These are phyloP conservation scores for Marasmius sp. DNA, from an alignment of 1,284 basidiomycete genomes.

Conservation along the genomic window DNA sequence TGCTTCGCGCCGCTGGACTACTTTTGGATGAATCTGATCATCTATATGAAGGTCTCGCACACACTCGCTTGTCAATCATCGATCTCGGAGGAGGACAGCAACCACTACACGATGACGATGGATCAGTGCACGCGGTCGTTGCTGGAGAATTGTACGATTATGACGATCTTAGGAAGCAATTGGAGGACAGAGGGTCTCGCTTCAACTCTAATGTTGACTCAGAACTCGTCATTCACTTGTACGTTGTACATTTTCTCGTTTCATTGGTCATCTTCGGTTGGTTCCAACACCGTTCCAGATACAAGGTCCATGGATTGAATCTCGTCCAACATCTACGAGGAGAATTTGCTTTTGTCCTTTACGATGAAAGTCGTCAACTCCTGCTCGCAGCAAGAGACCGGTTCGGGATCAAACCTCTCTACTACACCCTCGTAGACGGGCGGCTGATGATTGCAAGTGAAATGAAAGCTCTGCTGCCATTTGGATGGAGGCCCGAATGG, in stretches of 20 bases:
- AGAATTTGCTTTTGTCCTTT: constrained; percentile 23
- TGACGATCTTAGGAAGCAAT: constrained; percentile 16
- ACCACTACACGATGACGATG: constrained; percentile 18
- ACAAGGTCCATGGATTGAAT: constrained; percentile 13
- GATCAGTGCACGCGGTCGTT: constrained; percentile 18
- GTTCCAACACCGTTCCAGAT: constrained; percentile 4
- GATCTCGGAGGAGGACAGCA: constrained; percentile 22
- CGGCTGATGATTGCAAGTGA: constrained; percentile 20
- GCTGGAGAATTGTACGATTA: constrained; percentile 24
- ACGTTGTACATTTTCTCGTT: neutral
- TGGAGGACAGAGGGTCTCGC: constrained; percentile 13
- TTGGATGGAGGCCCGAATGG: constrained; percentile 22
- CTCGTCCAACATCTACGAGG: constrained; percentile 15
- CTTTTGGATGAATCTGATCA: neutral
- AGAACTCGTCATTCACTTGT: constrained; percentile 18
- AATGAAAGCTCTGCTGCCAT: constrained; percentile 19
- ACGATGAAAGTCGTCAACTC: constrained; percentile 15
- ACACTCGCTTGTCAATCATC: constrained; percentile 21
- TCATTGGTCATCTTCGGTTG: neutral
- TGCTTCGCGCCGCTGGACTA: neutral
- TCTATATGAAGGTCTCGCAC: constrained; percentile 14
- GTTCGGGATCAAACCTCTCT: constrained; percentile 23
- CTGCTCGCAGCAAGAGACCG: constrained; percentile 21
- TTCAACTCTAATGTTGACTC: constrained; percentile 21
- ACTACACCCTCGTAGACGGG: constrained; percentile 20